phyloP scores from a whole-genome alignment of 129 eudicot species.

The Lactuca sativa region DNA sequence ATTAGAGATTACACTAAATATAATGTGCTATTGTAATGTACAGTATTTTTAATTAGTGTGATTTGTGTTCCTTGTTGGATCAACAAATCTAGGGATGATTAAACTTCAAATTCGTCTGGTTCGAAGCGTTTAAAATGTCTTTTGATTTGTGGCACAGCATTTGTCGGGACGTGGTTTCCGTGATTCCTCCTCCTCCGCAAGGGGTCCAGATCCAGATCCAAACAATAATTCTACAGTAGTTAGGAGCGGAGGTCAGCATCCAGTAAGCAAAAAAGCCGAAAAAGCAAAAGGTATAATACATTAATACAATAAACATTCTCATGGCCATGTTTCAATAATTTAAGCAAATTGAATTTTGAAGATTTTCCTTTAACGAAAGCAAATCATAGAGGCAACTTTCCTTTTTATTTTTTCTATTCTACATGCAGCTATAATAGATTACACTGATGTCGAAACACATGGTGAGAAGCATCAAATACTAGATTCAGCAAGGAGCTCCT shows the following conservation, averaged over 20 bases:
- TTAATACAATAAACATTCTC: not conserved
- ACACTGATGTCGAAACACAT: constrained; percentile 53
- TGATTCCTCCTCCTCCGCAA: constrained; percentile 35
- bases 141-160: constrained; percentile 59
- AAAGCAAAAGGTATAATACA: constrained; percentile 62
- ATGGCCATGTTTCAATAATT: not conserved
- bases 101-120: constrained; percentile 17
- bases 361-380: constrained; percentile 14
- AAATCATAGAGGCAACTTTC: constrained; percentile 11
- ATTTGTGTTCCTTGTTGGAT: constrained; percentile 7
- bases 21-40: constrained; percentile 6
- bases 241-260: constrained; percentile 29
- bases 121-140: constrained; percentile 21
- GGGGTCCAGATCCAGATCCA: constrained; percentile 81
- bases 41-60: constrained; percentile 5
- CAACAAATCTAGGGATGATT: constrained; percentile 18
- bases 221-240: constrained; percentile 44
- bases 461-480: constrained; percentile 54
- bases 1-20: not conserved
- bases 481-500: constrained; percentile 91
- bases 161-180: constrained; percentile 60
- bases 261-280: constrained; percentile 44
- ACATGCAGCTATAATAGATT: constrained; percentile 41
- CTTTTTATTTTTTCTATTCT: constrained; percentile 12
- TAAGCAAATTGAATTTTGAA: constrained; percentile 2